Conservation (phyloP, 192 early-diverging fungal genomes). For the Entophlyctis helioformis region DNA sequence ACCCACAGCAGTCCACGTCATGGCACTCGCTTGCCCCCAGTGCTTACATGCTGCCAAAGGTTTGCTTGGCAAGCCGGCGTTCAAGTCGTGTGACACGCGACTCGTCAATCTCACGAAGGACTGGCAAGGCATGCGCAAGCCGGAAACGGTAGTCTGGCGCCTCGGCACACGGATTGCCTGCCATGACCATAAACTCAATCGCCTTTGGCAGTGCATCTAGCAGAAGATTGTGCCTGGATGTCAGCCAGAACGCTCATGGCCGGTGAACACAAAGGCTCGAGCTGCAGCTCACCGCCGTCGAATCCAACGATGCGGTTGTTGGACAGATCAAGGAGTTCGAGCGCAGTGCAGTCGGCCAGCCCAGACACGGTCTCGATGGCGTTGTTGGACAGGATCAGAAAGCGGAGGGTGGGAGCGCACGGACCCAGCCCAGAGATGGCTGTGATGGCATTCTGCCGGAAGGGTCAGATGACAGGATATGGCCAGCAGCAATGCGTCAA, state of each 20-base stretch:
- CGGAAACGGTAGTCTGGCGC: neutral
- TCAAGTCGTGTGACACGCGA: neutral
- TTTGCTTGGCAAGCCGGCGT: too few relatives aligned
- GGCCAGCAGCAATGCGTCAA: neutral
- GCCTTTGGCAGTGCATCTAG: too few relatives aligned
- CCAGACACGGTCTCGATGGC: neutral
- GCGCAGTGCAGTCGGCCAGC: neutral
- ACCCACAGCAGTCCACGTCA: neutral
- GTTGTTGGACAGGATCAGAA: slow-evolving; percentile 5
- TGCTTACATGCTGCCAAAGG: too few relatives aligned
- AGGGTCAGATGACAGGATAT: neutral
- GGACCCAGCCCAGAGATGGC: neutral
- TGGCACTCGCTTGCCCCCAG: too few relatives aligned
- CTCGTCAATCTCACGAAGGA: neutral
- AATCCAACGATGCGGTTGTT: neutral
- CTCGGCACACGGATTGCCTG: neutral
- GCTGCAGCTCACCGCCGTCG: neutral
- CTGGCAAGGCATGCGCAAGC: neutral
- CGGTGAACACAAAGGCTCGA: neutral
- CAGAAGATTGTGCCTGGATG: too few relatives aligned
- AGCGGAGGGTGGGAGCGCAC: neutral
- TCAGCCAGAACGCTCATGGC: too few relatives aligned
- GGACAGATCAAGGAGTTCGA: slow-evolving; percentile 1
- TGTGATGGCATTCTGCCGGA: neutral
- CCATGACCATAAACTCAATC: neutral